Percentiles rank a stretch among this genome's conserved stretches.
Evolutionary conservation across 2,329 filamentous ascomycete species (phyloP).

Genomic region (Pestalotiopsis fici): DNA sequence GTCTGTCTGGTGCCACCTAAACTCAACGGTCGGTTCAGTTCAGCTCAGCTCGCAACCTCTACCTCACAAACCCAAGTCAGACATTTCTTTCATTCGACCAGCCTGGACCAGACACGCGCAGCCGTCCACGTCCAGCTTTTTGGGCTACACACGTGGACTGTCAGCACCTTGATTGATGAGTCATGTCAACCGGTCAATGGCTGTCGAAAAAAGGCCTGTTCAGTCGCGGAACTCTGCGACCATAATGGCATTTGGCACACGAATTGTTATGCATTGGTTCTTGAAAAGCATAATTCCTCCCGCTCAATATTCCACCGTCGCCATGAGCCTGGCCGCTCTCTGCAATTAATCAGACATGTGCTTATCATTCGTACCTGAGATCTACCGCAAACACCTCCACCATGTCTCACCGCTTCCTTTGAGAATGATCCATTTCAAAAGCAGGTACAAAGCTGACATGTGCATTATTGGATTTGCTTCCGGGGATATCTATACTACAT

Average conservation of each 20-base stretch:
- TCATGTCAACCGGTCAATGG: neutral
- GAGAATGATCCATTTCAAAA: neutral
- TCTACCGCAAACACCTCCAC: neutral
- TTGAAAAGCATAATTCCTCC: too few species aligned
- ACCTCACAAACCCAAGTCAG: neutral
- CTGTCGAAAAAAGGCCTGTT: neutral
- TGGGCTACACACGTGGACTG: neutral
- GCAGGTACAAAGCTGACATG: neutral
- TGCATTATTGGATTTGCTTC: neutral
- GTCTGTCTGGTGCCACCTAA: neutral
- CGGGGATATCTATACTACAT: neutral
- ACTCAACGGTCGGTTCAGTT: neutral
- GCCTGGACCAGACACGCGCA: neutral
- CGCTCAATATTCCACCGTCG: too few species aligned
- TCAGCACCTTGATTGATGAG: neutral
- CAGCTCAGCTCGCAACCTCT: neutral
- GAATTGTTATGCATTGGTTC: too few species aligned
- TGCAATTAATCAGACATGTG: neutral
- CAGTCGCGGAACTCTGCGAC: too few species aligned
- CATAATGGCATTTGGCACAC: too few species aligned
- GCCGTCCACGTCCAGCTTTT: neutral
- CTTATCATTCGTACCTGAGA: neutral
- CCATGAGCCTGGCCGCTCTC: neutral
- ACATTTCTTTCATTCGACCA: neutral
- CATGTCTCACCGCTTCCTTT: neutral